Conservation (phyloP, 306 rosid genomes). For the Calophaca sinica region DNA sequence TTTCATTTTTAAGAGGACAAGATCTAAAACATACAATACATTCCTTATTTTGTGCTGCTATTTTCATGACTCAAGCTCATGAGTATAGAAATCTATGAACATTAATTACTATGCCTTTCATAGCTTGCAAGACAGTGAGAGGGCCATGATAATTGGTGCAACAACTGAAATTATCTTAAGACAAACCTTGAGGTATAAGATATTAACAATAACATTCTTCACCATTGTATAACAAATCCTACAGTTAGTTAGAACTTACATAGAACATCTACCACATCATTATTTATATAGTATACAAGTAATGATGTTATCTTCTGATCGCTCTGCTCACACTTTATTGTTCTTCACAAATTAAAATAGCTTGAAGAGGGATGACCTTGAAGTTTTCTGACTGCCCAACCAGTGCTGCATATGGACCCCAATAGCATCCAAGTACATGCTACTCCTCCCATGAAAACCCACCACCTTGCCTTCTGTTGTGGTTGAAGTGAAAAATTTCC, state of each 20-base stretch:
- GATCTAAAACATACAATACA: not conserved
- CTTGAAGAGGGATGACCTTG: constrained; percentile 70
- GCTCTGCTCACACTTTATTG: not conserved
- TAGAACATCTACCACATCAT: constrained; percentile 12
- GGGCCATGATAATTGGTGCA: not conserved
- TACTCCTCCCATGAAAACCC: constrained; percentile 87
- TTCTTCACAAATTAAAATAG: constrained; percentile 54
- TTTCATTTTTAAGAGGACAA: not conserved
- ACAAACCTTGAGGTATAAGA: constrained; percentile 3
- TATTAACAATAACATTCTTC: not conserved
- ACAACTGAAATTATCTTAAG: not conserved
- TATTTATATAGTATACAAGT: constrained; percentile 37
- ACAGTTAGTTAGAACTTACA: not conserved
- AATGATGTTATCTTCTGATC: not conserved
- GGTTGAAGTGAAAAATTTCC: constrained; percentile 89
- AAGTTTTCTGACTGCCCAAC: constrained; percentile 76
- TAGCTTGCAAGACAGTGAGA: not conserved
- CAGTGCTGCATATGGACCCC: constrained; percentile 98
- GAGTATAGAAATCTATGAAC: no score
- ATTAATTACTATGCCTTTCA: no score
- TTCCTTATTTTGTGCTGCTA: not conserved
- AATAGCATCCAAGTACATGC: constrained; percentile 88
- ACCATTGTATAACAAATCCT: not conserved
- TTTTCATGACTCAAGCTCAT: not conserved
- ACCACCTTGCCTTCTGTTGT: constrained; percentile 88